These are phyloP conservation scores for Bombardia bombarda DNA, from an alignment of 495 filamentous ascomycete genomes.

Conservation along the genomic window DNA sequence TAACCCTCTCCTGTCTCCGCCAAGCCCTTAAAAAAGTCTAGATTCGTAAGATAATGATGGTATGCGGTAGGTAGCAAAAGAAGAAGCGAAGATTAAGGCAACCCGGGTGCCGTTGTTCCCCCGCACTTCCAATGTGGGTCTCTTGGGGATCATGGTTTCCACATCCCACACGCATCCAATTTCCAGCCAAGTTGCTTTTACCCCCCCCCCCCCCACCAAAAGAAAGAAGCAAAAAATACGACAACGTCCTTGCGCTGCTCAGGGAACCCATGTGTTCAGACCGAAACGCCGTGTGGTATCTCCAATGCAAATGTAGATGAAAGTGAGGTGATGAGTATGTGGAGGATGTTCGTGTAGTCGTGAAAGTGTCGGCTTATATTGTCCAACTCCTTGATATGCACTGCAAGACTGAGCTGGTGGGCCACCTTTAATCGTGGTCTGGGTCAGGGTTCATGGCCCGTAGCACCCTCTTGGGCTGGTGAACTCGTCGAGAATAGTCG, in stretches of 20 bases:
- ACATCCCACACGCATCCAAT: too few species aligned
- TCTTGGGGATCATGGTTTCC: too few species aligned
- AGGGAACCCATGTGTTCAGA: slow-evolving; percentile 1
- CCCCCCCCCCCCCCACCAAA: too few species aligned
- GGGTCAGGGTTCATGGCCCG: slow-evolving; percentile 47
- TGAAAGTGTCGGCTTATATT: slow-evolving; percentile 4
- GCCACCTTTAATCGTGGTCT: slow-evolving; percentile 11
- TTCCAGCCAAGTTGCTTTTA: too few species aligned
- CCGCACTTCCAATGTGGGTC: too few species aligned
- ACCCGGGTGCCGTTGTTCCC: too few species aligned
- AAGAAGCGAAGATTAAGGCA: background rate
- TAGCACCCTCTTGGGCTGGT: slow-evolving; percentile 35
- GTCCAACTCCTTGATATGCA: background rate
- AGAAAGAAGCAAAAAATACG: background rate
- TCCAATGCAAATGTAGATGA: slow-evolving; percentile 15
- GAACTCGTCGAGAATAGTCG: slow-evolving; percentile 43
- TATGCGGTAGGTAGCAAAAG: background rate
- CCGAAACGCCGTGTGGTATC: slow-evolving; percentile 26
- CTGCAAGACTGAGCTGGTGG: background rate
- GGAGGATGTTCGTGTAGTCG: slow-evolving; percentile 13
- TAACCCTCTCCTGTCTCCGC: too few species aligned
- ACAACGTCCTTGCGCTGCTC: too few species aligned
- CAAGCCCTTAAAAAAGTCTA: too few species aligned
- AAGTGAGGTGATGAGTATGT: slow-evolving; percentile 5
- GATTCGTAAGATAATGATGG: background rate